Percentiles rank a stretch among this genome's conserved stretches.
phyloP scores from a whole-genome alignment of 1,284 basidiomycete genomes.

The Coniferiporia weirii region DNA sequence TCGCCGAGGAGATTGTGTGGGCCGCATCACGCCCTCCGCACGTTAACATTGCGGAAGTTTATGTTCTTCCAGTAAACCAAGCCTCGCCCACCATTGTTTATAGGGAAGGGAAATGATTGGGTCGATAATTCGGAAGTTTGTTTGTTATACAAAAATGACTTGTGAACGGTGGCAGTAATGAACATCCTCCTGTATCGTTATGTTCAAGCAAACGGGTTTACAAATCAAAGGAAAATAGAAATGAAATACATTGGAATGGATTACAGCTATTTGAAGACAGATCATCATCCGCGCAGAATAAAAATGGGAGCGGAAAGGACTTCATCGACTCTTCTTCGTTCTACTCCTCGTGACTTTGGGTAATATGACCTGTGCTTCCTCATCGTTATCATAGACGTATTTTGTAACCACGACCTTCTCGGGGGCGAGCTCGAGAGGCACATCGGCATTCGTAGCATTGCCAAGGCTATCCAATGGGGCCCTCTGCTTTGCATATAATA shows the following conservation, averaged over 20 bases:
- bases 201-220: background rate
- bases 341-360: constrained; percentile 46
- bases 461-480: constrained; percentile 68
- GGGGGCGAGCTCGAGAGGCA: constrained; percentile 57
- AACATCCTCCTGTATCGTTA: background rate
- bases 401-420: constrained; percentile 73
- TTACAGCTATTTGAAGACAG: background rate
- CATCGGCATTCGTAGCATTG: constrained; percentile 60
- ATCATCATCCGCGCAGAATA: background rate
- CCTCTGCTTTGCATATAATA: constrained; percentile 35
- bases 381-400: constrained; percentile 78
- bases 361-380: constrained; percentile 25
- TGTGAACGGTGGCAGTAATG: background rate
- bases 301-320: constrained; percentile 6
- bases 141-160: background rate
- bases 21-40: constrained; percentile 82
- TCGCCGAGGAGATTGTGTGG: constrained; percentile 98
- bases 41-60: constrained; percentile 79
- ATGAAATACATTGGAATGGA: background rate
- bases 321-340: constrained; percentile 37
- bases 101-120: constrained; percentile 36
- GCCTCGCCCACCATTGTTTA: constrained; percentile 63
- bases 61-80: constrained; percentile 79
- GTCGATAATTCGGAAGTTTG: constrained; percentile 13
- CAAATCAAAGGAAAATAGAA: background rate